phyloP scores from a whole-genome alignment of 208 protist genomes.

The Acanthamoeba healyi region DNA sequence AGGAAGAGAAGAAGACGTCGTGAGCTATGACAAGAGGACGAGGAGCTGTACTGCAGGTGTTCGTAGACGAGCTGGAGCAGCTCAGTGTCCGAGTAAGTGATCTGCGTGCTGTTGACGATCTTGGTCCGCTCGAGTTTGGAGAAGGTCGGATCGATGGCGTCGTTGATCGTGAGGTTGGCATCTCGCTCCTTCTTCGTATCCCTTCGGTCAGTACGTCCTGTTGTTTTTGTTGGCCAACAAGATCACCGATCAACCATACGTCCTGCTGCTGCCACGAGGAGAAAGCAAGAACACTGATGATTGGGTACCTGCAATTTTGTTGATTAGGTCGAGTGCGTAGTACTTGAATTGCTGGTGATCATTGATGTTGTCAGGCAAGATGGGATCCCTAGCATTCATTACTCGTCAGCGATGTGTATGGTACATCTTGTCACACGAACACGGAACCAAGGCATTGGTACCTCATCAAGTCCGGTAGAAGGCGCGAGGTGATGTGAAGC shows the following conservation, averaged over 20 bases:
- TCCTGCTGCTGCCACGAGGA: no score
- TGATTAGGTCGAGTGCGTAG: constrained; percentile 43
- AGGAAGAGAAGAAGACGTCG: neutral
- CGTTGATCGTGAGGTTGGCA: constrained; percentile 38
- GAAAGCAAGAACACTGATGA: no score
- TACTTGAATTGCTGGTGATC: constrained; percentile 67
- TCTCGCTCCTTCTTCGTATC: constrained; percentile 58
- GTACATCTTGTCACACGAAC: no score
- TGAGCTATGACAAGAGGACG: no score
- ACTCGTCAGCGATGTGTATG: no score
- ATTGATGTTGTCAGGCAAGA: constrained; percentile 62
- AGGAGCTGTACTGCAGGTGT: constrained; percentile 46
- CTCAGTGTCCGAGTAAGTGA: constrained; percentile 78
- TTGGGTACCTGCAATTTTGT: constrained; percentile 28
- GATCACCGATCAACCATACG: no score
- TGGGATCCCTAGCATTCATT: constrained; percentile 39
- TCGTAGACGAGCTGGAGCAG: constrained; percentile 82
- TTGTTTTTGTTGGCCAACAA: no score
- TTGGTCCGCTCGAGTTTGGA: constrained; percentile 75
- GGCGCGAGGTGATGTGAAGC: constrained; percentile 57
- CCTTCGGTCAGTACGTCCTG: neutral
- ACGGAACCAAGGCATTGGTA: no score
- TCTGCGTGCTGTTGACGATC: constrained; percentile 78
- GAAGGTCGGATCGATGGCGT: constrained; percentile 78
- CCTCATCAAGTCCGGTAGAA: constrained; percentile 72